Base-by-base conservation (phyloP, 768 basidiomycete genomes). In the Lactarius hatsudake region DNA sequence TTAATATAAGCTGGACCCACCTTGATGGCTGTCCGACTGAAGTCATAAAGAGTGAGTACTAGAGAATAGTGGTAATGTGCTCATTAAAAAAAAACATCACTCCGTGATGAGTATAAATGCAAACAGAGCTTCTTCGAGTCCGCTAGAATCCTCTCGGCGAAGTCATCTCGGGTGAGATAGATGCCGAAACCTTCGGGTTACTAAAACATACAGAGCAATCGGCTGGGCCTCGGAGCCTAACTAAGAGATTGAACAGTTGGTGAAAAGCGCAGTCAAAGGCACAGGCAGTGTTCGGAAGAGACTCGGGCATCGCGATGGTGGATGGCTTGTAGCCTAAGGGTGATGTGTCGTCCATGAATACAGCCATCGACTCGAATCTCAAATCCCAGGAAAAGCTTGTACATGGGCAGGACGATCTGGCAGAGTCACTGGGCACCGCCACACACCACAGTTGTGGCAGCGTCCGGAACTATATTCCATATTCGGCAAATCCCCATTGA, bases 1-100 rank as follows among this genome's bases (percentile, higher is more conserved):
- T 68, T 68, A 63, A 64, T 68, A 68, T 64, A 56, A 18, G 43
- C 1, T 53, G 32, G 10, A 55, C 53, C 59, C 63, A 64, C 67
- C 23, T 36, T 55, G 23, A 57, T 57, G 59, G 62, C 9, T 59
- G 48, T 67, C 45, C 30, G 53, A 38, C n/a, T 32, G 36, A 20
- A 26, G 54, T 59, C 51, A 59, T 43, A 38, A 51, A 38, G 51
- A 56, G 40, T 18, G 34, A 43, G 63, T n/a, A 40, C 15, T 34
- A 56, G 40, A 12, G 34, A 43, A 58, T n/a, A 40, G 30, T n/a
- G 34, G 30, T 34, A 18, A 32, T 30, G 5, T 53, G 58, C 12
- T 32, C 54, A 63, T 54, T 4, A 43, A 40, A 40, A 40, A 40
- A n/a, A 40, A 20, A 43, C 62, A 64, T 36, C 42, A 56, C 66